Evolutionary conservation across 768 basidiomycete genomes (phyloP), one percentile per base, ranked within the genome.

Genomic region (Amyloporia xantha): DNA sequence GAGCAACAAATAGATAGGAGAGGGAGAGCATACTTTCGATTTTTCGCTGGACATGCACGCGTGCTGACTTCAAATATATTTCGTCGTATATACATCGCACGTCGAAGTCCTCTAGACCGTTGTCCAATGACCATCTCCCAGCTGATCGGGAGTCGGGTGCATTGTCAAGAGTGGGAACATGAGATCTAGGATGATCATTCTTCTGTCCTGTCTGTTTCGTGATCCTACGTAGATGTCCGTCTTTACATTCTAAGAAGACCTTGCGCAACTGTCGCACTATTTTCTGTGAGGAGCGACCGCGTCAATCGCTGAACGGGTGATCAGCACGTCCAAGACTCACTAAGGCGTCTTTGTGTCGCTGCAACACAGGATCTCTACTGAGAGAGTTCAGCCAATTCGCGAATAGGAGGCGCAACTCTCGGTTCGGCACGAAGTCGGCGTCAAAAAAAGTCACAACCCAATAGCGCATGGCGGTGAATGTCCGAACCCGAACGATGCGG

Each of bases 361-460:
- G 73, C 68, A 87, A 65, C 41, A 81, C 73, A n/a, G 84, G 82
- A 68, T 91, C 86, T 49, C 74, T 73, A 35, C 79, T 71, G 50
- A 91, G 65, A n/a, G 77, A 68, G 64, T 95, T 96, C 50, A 95
- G 60, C 89, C 90, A 94, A 41, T 76, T 74, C 15, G 89, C 79
- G 41, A 93, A 71, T 37, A 85, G 63, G 23, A 82, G 61, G 56
- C 92, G 74, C 59, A 95, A 66, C 57, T 86, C 87, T 50, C 81
- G 77, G 66, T 88, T 84, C 37, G 86, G 82, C 51, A 91, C 67
- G 60, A 94, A 95, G 62, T 96, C 92, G 54, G 89, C 85, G 43
- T 76, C 76, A 64, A 94, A 94, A n/a, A n/a, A 94, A 5, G 90
- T 91, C 59, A 91, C 68, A 39, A 95, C 64, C 92, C 93, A 96